Evolutionary conservation across 805 yeast species (phyloP).

Genomic region (Grigorovia yakushimaensis): DNA sequence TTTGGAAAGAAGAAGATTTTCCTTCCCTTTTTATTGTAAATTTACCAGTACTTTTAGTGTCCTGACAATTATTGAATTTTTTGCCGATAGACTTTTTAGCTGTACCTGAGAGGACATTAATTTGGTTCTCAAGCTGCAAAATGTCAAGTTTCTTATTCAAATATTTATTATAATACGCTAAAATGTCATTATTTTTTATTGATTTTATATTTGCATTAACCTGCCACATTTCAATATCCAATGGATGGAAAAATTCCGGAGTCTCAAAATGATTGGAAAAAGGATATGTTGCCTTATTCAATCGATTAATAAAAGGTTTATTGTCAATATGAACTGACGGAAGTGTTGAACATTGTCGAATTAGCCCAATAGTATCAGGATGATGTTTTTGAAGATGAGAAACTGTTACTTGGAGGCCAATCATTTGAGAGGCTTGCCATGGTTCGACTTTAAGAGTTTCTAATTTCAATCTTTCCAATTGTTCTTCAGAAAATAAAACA

Average conservation of each 20-base stretch:
- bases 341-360: constrained; percentile 31
- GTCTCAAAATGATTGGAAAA: constrained; percentile 10
- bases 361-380: constrained; percentile 14
- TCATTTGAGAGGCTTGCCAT: constrained; percentile 4
- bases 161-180: constrained; percentile 16
- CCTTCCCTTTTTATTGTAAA: background rate
- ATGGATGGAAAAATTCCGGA: constrained; percentile 23
- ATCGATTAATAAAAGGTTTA: constrained; percentile 36
- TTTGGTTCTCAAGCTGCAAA: constrained; percentile 4
- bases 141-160: constrained; percentile 17
- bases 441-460: background rate
- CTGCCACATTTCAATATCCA: constrained; percentile 29
- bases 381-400: constrained; percentile 31
- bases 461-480: background rate
- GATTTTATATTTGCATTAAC: constrained; percentile 23
- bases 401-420: constrained; percentile 33
- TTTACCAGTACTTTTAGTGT: background rate
- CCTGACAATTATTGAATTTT: constrained; percentile 8
- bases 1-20: constrained; percentile 10
- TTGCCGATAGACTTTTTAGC: background rate
- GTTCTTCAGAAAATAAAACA: background rate
- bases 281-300: constrained; percentile 24
- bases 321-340: too few relatives aligned
- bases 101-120: background rate
- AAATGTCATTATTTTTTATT: constrained; percentile 10